Evolutionary conservation across 116 monocot species (phyloP), one percentile per base, ranked within the genome.

Genomic region (Cymodocea nodosa): DNA sequence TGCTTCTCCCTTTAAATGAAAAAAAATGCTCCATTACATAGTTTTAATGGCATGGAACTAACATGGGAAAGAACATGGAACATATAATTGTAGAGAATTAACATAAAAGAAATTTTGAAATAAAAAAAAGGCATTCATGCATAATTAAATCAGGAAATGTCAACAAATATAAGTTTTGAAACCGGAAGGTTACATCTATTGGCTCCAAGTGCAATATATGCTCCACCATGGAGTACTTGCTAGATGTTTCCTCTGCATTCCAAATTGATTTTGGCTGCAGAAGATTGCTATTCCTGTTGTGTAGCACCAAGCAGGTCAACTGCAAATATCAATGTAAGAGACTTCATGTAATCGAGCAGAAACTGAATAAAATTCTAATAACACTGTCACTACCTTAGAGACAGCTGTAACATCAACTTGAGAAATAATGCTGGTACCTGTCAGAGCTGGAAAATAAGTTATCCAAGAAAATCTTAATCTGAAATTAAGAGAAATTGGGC

Each of bases 181-280:
- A 37, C 19, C 1, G 49, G 30, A 51, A 56, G 48, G 39, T 70
- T 72, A 91, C 97, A 70, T 98, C 97, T 63, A 98, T 59, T 54
- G 97, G 76, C 59, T 97, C 91, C 65, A 97, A 52, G 49, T 68
- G 91, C 70, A 97, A 69, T 58, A 88, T 84, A 56, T 84, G 79
- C 67, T 97, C 91, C 63, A 97, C 81, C 12, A 86, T 22, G 9
- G 88, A 81, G 44, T 74, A 80, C 39, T 76, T 63, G 54, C 83
- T 75, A 68, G 82, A 69, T 62, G 71, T 80, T 72, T 75, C 88
- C 61, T 88, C 92, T 17, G 91, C 87, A 88, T 86, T 91, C 97
- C 97, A 97, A 59, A 97, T 97, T 44, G 88, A 91, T 62, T 80
- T 91, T 68, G 97, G 88, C 74, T 85, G 81, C 72, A 97, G 67